Evolutionary conservation across 2,329 filamentous ascomycete species (phyloP), one percentile per base, ranked within the genome.

Genomic region (Apiospora kogelbergensis): DNA sequence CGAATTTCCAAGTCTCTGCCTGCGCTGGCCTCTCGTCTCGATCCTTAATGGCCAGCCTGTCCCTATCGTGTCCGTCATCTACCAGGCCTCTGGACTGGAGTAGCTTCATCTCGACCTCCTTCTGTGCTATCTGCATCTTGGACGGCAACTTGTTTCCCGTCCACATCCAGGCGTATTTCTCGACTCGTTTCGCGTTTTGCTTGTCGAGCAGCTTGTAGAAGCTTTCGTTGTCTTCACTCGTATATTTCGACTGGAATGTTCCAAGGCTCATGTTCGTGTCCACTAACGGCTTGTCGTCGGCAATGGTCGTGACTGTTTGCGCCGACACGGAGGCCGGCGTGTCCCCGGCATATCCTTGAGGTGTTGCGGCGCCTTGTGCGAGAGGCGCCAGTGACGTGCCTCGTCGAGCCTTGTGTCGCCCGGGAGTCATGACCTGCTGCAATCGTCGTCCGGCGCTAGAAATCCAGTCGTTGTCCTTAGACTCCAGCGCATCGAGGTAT

Each of bases 191-290:
- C 71, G 90, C 86, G 76, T 98, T 99, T 76, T 98, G 94, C 76
- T 91, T 93, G 81, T 99, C 96, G 37, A 98, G 84, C 1, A 99
- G 85, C 74, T 91, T 92, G 80, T 97, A 97, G 83, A 99, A 98
- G 74, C 93, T 97, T 78, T 98, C 96, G 77, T 98, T 98, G 79
- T 99, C 96, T 80, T 99, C 96, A 76, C 94, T 97, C 1, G 95
- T 99, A 81, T 98, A 98, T 73, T 93, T 95, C 3, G 92, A 88
- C 77, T 99, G 96, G 76, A 98, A 99, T 1, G 91, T 89, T 67
- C 91, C 89, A 1, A 99, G 86, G 70, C 91, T 94, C 84, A 98
- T 89, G 74, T 91, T 91, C 53, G 91, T 89, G 77, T 97, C 91
- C 22, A 93, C 84, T 41, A 85, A 80, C 69, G 83, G 82, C 67